A percentile compares a stretch with the other conserved stretches of the same genome.
phyloP scores from a whole-genome alignment of 2,329 filamentous ascomycete species.

The Talaromyces atroroseus region DNA sequence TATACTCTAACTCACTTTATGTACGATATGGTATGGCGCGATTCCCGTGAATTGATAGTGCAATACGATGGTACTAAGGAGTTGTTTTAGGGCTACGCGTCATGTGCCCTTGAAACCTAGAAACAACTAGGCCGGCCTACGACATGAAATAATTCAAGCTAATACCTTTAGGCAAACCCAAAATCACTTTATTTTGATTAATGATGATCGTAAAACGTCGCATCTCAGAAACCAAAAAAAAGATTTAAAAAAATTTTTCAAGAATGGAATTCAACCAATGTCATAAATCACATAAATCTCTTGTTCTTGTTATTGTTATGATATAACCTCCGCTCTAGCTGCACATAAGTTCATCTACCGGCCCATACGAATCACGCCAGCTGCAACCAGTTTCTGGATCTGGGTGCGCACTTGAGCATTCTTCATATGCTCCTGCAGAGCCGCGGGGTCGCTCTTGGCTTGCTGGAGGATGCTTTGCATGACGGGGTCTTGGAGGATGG shows the following conservation, averaged over 20 bases:
- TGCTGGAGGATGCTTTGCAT: conserved; percentile 98
- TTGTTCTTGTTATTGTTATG: neutral
- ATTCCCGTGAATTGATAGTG: too few species aligned
- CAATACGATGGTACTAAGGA: too few species aligned
- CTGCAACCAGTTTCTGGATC: conserved; percentile 90
- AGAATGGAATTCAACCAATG: neutral
- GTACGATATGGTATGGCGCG: too few species aligned
- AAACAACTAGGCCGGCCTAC: too few species aligned
- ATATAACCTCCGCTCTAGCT: conserved; percentile 5
- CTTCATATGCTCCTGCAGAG: conserved; percentile 94
- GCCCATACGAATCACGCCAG: conserved; percentile 81
- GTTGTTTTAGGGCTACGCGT: too few species aligned
- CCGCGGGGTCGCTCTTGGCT: conserved; percentile 86
- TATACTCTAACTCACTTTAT: too few species aligned
- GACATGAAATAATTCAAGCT: too few species aligned
- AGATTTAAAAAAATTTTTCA: neutral
- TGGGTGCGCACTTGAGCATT: conserved; percentile 80
- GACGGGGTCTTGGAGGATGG: conserved; percentile 88
- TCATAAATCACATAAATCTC: neutral
- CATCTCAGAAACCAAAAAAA: too few species aligned
- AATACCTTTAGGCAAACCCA: too few species aligned
- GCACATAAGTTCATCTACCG: conserved; percentile 28
- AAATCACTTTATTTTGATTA: too few species aligned
- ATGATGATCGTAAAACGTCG: too few species aligned
- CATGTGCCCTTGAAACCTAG: too few species aligned